phyloP scores from a whole-genome alignment of 1,284 basidiomycete genomes.

The Heterobasidion parviporum region DNA sequence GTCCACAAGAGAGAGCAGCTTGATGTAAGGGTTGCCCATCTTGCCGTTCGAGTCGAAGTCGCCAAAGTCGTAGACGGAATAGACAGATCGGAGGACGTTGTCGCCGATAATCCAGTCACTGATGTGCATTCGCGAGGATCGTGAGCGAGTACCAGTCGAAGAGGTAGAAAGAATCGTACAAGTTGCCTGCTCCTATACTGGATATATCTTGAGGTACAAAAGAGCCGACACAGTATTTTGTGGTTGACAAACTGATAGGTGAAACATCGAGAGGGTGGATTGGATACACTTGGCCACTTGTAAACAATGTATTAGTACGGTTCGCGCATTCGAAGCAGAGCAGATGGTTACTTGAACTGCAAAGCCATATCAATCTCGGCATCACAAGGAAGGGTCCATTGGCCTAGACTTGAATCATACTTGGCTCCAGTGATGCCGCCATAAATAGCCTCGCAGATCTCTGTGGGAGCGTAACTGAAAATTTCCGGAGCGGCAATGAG shows the following conservation, averaged over 20 bases:
- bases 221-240: constrained; percentile 54
- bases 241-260: constrained; percentile 34
- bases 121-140: neutral
- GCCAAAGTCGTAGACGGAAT: constrained; percentile 82
- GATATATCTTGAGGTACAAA: constrained; percentile 56
- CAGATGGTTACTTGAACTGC: constrained; percentile 49
- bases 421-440: constrained; percentile 48
- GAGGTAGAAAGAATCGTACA: constrained; percentile 34
- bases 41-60: constrained; percentile 56
- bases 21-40: constrained; percentile 70
- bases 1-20: constrained; percentile 59
- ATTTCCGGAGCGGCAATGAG: neutral
- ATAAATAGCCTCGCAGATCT: constrained; percentile 60
- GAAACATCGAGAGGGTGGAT: constrained; percentile 70
- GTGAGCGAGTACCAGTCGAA: neutral
- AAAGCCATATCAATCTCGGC: constrained; percentile 68
- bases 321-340: neutral
- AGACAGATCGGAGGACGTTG: constrained; percentile 75
- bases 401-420: constrained; percentile 38
- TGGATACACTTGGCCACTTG: constrained; percentile 58
- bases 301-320: constrained; percentile 1
- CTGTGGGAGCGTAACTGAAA: constrained; percentile 53
- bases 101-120: constrained; percentile 80
- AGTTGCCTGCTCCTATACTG: constrained; percentile 43
- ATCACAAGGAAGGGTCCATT: constrained; percentile 65